phyloP scores from a whole-genome alignment of 495 filamentous ascomycete species.

The Jackrogersella minutella region DNA sequence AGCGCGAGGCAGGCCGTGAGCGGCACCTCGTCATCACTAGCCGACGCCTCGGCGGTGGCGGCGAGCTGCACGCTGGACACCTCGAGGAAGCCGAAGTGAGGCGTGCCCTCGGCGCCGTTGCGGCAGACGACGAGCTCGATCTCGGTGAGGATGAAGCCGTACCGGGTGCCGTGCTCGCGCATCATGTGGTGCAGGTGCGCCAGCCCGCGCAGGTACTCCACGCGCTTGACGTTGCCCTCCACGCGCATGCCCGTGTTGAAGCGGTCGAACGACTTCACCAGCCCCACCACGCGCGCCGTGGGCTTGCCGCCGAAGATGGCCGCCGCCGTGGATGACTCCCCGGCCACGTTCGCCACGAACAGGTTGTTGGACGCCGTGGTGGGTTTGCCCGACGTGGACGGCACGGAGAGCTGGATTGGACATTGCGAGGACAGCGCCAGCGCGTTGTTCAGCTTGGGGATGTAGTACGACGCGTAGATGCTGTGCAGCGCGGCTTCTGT shows the following conservation, averaged over 20 bases:
- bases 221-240: slow-evolving; percentile 77
- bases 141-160: slow-evolving; percentile 94
- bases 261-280: slow-evolving; percentile 86
- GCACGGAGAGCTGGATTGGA: slow-evolving; percentile 66
- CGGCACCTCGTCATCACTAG: no score
- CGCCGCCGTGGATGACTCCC: slow-evolving; percentile 55
- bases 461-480: slow-evolving; percentile 74
- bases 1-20: slow-evolving; percentile 64
- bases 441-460: slow-evolving; percentile 80
- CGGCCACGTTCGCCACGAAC: slow-evolving; percentile 69
- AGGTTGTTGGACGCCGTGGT: slow-evolving; percentile 61
- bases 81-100: slow-evolving; percentile 87
- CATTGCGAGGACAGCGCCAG: slow-evolving; percentile 71
- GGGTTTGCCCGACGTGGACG: slow-evolving; percentile 53
- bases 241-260: slow-evolving; percentile 95
- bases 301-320: slow-evolving; percentile 74
- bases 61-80: slow-evolving; percentile 68
- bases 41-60: slow-evolving; percentile 40
- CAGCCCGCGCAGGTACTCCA: slow-evolving; percentile 85
- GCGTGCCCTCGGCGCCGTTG: slow-evolving; percentile 73
- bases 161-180: slow-evolving; percentile 90
- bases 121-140: slow-evolving; percentile 93
- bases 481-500: slow-evolving; percentile 74
- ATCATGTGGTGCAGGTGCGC: slow-evolving; percentile 85
- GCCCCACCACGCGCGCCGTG: slow-evolving; percentile 81